Evolutionary conservation across 2,329 filamentous ascomycete species (phyloP).

Genomic region (Thielaviopsis punctulata): DNA sequence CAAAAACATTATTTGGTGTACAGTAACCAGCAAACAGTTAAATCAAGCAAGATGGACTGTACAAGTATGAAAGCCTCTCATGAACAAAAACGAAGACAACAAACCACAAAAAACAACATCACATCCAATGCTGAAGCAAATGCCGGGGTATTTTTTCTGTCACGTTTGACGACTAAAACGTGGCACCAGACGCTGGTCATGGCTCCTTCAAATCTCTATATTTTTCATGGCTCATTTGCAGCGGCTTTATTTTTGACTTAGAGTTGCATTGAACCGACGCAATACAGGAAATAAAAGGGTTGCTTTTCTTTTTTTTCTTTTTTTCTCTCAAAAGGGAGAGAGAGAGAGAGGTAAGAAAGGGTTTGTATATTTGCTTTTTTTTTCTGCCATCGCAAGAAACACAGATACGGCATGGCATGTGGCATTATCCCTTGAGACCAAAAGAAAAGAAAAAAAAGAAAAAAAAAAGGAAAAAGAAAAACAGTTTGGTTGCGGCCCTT

Average conservation of each 20-base stretch:
- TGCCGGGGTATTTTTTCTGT: not conserved
- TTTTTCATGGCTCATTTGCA: not conserved
- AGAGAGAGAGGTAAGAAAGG: no score
- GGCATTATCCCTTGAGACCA: no score
- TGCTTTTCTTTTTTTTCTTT: conserved; percentile 15
- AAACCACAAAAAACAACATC: not conserved
- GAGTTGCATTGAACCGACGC: not conserved
- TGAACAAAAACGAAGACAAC: not conserved
- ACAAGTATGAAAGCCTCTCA: not conserved
- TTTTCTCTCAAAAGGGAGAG: not conserved
- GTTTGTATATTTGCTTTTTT: no score
- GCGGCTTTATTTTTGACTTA: not conserved
- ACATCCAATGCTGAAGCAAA: no score
- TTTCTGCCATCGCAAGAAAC: no score
- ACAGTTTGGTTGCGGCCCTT: not conserved
- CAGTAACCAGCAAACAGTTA: no score
- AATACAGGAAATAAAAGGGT: not conserved
- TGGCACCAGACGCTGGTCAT: conserved; percentile 9
- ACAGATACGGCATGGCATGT: no score
- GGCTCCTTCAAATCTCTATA: not conserved
- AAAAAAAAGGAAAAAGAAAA: not conserved
- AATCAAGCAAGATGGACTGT: no score
- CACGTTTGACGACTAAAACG: not conserved
- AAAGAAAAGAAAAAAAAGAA: not conserved
- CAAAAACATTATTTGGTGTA: no score